Evolutionary conservation across 441 rosid species (phyloP).

Genomic region (Gossypium davidsonii): DNA sequence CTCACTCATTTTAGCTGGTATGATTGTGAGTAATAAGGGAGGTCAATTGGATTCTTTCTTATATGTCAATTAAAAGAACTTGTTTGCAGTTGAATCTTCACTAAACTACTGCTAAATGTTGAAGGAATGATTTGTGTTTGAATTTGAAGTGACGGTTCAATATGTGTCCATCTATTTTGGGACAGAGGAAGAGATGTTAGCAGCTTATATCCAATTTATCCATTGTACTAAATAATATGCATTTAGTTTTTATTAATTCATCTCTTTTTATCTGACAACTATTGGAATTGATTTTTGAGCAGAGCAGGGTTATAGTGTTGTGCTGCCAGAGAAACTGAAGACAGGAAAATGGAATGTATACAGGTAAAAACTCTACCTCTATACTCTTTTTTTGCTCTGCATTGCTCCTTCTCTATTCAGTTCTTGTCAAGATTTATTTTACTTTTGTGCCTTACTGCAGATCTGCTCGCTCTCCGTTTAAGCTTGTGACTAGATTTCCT

Average conservation of each 20-base stretch:
- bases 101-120: background rate
- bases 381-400: slow-evolving; percentile 9
- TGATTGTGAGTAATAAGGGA: background rate
- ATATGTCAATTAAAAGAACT: background rate
- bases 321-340: slow-evolving; percentile 90
- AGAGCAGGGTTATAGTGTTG: slow-evolving; percentile 93
- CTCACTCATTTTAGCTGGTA: background rate
- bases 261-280: background rate
- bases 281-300: slow-evolving; percentile 25
- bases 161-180: background rate
- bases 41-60: background rate
- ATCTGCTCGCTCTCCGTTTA: slow-evolving; percentile 75
- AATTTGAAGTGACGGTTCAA: background rate
- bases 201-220: background rate
- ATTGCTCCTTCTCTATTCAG: background rate
- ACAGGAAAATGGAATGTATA: slow-evolving; percentile 94
- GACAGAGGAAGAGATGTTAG: background rate
- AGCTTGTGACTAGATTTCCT: slow-evolving; percentile 70
- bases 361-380: slow-evolving; percentile 42
- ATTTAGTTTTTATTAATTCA: background rate
- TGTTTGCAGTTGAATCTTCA: background rate
- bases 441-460: slow-evolving; percentile 31
- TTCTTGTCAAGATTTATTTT: slow-evolving; percentile 8
- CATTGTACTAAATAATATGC: background rate
- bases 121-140: background rate